Conservation (phyloP, 257 asterid species). For the Primulina tabacum region DNA sequence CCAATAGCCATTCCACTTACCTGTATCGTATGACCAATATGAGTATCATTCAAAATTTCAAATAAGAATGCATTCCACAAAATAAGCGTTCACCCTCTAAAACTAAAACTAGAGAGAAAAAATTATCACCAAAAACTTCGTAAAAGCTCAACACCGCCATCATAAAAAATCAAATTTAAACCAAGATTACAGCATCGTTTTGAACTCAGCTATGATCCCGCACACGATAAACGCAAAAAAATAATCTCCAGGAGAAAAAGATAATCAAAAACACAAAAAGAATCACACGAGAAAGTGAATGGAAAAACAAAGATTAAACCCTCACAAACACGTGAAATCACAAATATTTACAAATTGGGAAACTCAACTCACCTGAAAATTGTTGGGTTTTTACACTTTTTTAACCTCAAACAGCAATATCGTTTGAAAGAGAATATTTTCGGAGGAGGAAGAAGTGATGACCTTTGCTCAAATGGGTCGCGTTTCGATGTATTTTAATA, state of each 20-base stretch:
- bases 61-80: background rate
- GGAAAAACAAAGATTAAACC: conserved; percentile 14
- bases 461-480: conserved; percentile 10
- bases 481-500: conserved; percentile 9
- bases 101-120: background rate
- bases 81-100: background rate
- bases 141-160: background rate
- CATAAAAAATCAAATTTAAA: conserved; percentile 11
- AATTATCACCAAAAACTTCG: background rate
- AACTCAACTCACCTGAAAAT: conserved; percentile 25
- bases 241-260: background rate
- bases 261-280: conserved; percentile 6
- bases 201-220: conserved; percentile 23
- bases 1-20: background rate
- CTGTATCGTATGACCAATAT: background rate
- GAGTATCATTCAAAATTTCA: background rate
- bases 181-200: conserved; percentile 17
- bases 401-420: background rate
- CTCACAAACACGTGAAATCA: conserved; percentile 1
- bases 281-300: conserved; percentile 21
- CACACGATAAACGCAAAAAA: conserved; percentile 1
- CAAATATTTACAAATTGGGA: background rate
- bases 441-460: conserved; percentile 22
- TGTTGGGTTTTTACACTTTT: conserved; percentile 5
- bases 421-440: conserved; percentile 15